phyloP scores from a whole-genome alignment of 106 monocot species.

The Xerophyta viscosa region DNA sequence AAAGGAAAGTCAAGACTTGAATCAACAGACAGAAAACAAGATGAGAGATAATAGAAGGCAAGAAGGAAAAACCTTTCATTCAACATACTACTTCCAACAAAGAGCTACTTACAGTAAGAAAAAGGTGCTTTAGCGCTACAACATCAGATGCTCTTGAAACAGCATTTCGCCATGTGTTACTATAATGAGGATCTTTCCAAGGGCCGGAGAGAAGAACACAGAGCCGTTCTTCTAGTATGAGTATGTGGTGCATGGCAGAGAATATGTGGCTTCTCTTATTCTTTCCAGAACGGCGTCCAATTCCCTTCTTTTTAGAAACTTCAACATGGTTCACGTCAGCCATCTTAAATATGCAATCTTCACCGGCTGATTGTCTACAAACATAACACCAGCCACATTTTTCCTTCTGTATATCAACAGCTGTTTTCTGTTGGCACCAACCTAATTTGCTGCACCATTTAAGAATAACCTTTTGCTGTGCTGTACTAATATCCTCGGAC shows the following conservation, averaged over 20 bases:
- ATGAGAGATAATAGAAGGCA: background rate
- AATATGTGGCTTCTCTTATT: slow-evolving; percentile 49
- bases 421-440: slow-evolving; percentile 41
- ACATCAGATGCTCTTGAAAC: slow-evolving; percentile 63
- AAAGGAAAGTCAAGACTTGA: slow-evolving; percentile 2
- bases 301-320: slow-evolving; percentile 11
- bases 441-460: slow-evolving; percentile 25
- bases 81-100: background rate
- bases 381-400: slow-evolving; percentile 91
- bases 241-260: slow-evolving; percentile 39
- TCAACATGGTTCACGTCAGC: slow-evolving; percentile 32
- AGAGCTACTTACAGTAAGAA: slow-evolving; percentile 61
- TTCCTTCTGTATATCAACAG: slow-evolving; percentile 46
- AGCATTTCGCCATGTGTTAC: slow-evolving; percentile 50
- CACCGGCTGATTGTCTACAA: slow-evolving; percentile 40
- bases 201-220: slow-evolving; percentile 70
- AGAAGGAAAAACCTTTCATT: background rate
- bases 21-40: background rate
- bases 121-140: slow-evolving; percentile 38
- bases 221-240: slow-evolving; percentile 61
- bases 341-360: slow-evolving; percentile 56
- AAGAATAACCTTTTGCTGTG: slow-evolving; percentile 50
- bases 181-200: slow-evolving; percentile 73
- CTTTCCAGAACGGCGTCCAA: slow-evolving; percentile 32
- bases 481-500: slow-evolving; percentile 38